phyloP scores from a whole-genome alignment of 2,329 filamentous ascomycete species.

The Aspergillus intermedius region DNA sequence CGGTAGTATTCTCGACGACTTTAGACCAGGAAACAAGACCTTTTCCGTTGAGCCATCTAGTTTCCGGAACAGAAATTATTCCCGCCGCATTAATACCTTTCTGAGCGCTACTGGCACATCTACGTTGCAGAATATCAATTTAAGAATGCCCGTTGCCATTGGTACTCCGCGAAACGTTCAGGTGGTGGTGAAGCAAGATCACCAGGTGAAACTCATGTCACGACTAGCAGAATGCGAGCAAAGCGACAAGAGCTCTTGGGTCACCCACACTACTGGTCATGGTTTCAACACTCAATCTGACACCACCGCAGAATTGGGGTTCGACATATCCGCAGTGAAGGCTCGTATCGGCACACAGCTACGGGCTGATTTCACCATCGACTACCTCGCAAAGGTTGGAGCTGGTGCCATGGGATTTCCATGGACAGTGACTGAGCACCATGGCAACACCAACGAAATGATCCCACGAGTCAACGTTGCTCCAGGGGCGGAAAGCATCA shows the following conservation, averaged over 20 bases:
- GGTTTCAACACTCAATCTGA: not conserved
- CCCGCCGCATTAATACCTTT: slow-evolving; percentile 42
- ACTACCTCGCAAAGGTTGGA: slow-evolving; percentile 36
- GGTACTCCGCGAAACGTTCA: slow-evolving; percentile 32
- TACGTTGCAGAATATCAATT: slow-evolving; percentile 24
- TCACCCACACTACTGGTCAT: slow-evolving; percentile 11
- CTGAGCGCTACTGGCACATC: slow-evolving; percentile 25
- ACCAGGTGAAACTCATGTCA: slow-evolving; percentile 28
- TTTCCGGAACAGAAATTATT: slow-evolving; percentile 40
- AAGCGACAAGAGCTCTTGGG: slow-evolving; percentile 5
- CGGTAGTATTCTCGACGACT: slow-evolving; percentile 28
- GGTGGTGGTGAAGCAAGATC: slow-evolving; percentile 26
- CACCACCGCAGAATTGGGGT: slow-evolving; percentile 6
- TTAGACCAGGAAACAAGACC: slow-evolving; percentile 35
- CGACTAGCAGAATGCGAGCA: slow-evolving; percentile 17
- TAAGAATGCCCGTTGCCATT: slow-evolving; percentile 31
- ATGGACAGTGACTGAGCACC: slow-evolving; percentile 37
- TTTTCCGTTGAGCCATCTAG: slow-evolving; percentile 36
- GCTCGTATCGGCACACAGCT: slow-evolving; percentile 21
- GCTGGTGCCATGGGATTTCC: slow-evolving; percentile 39
- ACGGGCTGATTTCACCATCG: slow-evolving; percentile 28
- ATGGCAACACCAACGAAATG: slow-evolving; percentile 35
- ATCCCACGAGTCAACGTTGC: slow-evolving; percentile 34
- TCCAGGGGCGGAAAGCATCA: slow-evolving; percentile 10
- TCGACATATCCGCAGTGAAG: slow-evolving; percentile 11